phyloP scores from a whole-genome alignment of 768 basidiomycete species.

The Leccinum subtestaceum region DNA sequence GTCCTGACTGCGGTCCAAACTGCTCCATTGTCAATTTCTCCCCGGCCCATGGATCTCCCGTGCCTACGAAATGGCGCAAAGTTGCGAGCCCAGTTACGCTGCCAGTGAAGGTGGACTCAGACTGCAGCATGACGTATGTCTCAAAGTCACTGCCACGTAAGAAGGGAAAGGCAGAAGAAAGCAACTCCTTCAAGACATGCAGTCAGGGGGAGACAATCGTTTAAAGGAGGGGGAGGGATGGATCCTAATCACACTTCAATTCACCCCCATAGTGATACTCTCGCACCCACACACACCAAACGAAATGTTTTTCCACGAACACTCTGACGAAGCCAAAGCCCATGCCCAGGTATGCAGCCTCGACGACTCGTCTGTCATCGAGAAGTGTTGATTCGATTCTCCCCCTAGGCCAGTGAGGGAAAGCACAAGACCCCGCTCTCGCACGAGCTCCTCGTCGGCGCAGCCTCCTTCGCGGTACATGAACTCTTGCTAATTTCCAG shows the following conservation, averaged over 20 bases:
- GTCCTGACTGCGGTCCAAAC: no score
- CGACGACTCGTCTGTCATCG: not conserved
- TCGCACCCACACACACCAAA: not conserved
- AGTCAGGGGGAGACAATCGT: not conserved
- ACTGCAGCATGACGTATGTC: no score
- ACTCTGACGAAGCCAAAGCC: slow-evolving; percentile 27
- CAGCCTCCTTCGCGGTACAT: slow-evolving; percentile 29
- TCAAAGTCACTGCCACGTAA: no score
- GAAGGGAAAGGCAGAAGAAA: no score
- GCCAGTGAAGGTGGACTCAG: no score
- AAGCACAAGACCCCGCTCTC: slow-evolving; percentile 22
- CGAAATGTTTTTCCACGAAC: slow-evolving; percentile 24
- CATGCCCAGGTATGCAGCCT: slow-evolving; percentile 10
- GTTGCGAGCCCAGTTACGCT: no score
- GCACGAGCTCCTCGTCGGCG: slow-evolving; percentile 29
- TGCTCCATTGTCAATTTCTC: no score
- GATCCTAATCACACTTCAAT: not conserved
- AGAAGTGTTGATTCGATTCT: not conserved
- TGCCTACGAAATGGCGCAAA: no score
- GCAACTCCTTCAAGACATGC: no score
- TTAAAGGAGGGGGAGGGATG: not conserved
- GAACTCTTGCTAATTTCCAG: not conserved
- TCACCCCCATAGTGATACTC: not conserved
- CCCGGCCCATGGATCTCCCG: no score
- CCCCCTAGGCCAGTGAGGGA: slow-evolving; percentile 12